Percentiles rank a stretch among this genome's conserved stretches.
phyloP scores from a whole-genome alignment of 257 asterid species.

The Solanum piurae region DNA sequence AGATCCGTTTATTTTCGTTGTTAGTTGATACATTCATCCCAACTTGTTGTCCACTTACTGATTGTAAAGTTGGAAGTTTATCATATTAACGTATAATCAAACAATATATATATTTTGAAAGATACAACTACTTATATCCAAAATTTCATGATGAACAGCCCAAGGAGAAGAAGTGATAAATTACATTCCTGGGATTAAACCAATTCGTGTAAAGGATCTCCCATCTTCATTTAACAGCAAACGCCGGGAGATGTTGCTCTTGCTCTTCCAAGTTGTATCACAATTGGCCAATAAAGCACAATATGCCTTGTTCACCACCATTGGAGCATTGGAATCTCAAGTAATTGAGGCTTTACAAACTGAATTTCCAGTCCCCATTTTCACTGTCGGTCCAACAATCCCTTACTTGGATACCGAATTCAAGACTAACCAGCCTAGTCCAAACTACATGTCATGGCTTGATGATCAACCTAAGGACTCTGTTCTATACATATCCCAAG shows the following conservation, averaged over 20 bases:
- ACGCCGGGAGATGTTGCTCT: slow-evolving; percentile 13
- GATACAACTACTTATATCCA: too few relatives aligned
- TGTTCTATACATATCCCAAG: slow-evolving; percentile 54
- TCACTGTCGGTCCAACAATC: slow-evolving; percentile 55
- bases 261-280: slow-evolving; percentile 9
- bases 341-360: slow-evolving; percentile 25
- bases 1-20: too few relatives aligned
- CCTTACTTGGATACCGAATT: slow-evolving; percentile 21
- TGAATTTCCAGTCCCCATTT: slow-evolving; percentile 32
- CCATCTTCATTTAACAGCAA: slow-evolving; percentile 27
- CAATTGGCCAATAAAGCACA: slow-evolving; percentile 16
- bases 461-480: slow-evolving; percentile 47
- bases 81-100: too few relatives aligned
- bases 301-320: slow-evolving; percentile 26
- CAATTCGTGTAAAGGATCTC: slow-evolving; percentile 34
- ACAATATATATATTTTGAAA: too few relatives aligned
- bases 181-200: slow-evolving; percentile 21
- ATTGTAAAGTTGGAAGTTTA: not conserved
- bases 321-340: slow-evolving; percentile 43
- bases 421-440: not conserved
- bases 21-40: too few relatives aligned
- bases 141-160: slow-evolving; percentile 10
- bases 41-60: too few relatives aligned
- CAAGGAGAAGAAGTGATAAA: slow-evolving; percentile 35
- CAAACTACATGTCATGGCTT: slow-evolving; percentile 40